Conservation (phyloP, 768 basidiomycete species). For the Naganishia antarctica region DNA sequence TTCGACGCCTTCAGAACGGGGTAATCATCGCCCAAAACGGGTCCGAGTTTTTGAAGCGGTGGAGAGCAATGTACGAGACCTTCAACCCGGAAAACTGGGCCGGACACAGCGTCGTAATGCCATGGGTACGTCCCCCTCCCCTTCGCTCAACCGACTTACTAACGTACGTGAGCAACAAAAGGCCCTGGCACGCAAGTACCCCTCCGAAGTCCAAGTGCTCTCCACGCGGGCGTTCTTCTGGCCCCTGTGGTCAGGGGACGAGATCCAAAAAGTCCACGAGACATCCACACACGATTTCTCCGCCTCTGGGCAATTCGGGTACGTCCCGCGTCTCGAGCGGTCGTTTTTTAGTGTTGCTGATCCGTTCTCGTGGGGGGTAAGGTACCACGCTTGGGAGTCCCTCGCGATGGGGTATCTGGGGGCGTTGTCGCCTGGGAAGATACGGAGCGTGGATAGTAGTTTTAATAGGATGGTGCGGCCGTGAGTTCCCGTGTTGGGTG, state of each 20-base stretch:
- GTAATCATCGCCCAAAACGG: conserved; percentile 44
- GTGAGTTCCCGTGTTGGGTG: conserved; percentile 32
- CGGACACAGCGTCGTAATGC: conserved; percentile 41
- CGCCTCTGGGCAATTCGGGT: conserved; percentile 45
- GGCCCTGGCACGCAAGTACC: conserved; percentile 45
- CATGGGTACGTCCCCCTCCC: conserved; percentile 39
- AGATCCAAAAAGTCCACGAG: conserved; percentile 44
- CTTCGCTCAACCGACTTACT: not conserved
- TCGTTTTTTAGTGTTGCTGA: not conserved
- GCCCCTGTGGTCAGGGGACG: conserved; percentile 49
- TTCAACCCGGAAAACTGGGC: conserved; percentile 45
- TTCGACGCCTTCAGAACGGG: conserved; percentile 44
- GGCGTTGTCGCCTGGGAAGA: conserved; percentile 39
- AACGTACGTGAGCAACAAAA: conserved; percentile 11
- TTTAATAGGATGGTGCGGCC: conserved; percentile 46
- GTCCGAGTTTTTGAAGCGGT: conserved; percentile 46
- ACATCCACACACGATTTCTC: conserved; percentile 40
- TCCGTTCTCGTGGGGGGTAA: conserved; percentile 14
- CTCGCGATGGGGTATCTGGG: conserved; percentile 48
- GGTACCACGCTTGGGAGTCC: conserved; percentile 51
- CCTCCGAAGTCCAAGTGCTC: conserved; percentile 46
- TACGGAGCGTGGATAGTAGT: conserved; percentile 40
- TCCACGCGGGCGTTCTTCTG: conserved; percentile 49
- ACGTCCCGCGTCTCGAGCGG: conserved; percentile 25
- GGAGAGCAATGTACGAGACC: conserved; percentile 45